These are phyloP conservation scores for Colletotrichum sp. DNA, from an alignment of 2,329 filamentous ascomycete species.

Conservation along the genomic window DNA sequence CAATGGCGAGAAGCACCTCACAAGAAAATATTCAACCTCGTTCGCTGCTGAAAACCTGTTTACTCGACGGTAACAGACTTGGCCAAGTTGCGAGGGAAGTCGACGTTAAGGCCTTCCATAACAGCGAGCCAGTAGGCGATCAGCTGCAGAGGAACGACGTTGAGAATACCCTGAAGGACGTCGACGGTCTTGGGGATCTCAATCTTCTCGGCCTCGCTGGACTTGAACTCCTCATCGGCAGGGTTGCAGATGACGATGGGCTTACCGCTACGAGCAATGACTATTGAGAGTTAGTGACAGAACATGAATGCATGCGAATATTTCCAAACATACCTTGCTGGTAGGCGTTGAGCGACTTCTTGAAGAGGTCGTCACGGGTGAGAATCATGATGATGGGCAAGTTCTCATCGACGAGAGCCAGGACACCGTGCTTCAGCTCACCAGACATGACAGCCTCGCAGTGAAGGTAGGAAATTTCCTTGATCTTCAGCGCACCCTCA, in stretches of 20 bases:
- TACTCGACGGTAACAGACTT: slow-evolving; percentile 99
- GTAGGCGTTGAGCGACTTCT: slow-evolving; percentile 99
- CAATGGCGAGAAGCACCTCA: neutral
- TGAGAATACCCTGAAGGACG: slow-evolving; percentile 93
- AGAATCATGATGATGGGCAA: slow-evolving; percentile 99
- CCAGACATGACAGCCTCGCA: slow-evolving; percentile 99
- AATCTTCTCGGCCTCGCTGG: slow-evolving; percentile 92
- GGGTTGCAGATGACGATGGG: slow-evolving; percentile 99
- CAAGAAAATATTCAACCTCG: slow-evolving; percentile 6
- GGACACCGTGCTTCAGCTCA: slow-evolving; percentile 97
- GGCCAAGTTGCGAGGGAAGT: slow-evolving; percentile 97
- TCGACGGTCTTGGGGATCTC: slow-evolving; percentile 97
- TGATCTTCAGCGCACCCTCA: slow-evolving; percentile 98
- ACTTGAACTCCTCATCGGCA: slow-evolving; percentile 85
- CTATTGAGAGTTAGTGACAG: slow-evolving; percentile 45
- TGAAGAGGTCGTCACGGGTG: slow-evolving; percentile 93
- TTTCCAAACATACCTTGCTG: slow-evolving; percentile 75
- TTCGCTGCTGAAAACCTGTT: slow-evolving; percentile 26
- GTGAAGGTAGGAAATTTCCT: slow-evolving; percentile 99
- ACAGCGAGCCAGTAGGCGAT: slow-evolving; percentile 99
- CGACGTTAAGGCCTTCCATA: slow-evolving; percentile 93
- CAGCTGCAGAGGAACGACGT: slow-evolving; percentile 95
- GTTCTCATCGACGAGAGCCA: slow-evolving; percentile 97
- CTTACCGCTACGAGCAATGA: slow-evolving; percentile 93
- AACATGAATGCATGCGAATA: neutral